Evolutionary conservation across 1,284 basidiomycete genomes (phyloP).

Genomic region (Sporisorium reilianum): DNA sequence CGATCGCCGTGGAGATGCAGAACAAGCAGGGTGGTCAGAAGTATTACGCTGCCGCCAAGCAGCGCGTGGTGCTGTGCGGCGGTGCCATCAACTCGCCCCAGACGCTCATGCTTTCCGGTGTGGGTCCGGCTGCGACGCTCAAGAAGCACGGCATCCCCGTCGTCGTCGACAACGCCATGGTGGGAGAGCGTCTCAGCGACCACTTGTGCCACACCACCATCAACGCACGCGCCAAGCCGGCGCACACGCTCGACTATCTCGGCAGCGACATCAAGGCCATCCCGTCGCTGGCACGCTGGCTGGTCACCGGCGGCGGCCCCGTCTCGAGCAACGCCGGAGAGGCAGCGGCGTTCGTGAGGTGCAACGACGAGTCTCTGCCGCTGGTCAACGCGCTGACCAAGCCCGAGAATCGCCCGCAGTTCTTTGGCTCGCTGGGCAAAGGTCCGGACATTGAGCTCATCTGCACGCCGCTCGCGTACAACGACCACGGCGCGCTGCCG

Average conservation of each 20-base stretch:
- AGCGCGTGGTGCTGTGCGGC: conserved; percentile 73
- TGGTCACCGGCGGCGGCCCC: conserved; percentile 53
- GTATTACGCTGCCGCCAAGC: conserved; percentile 47
- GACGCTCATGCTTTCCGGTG: conserved; percentile 79
- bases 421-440: conserved; percentile 54
- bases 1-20: conserved; percentile 56
- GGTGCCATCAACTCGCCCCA: conserved; percentile 71
- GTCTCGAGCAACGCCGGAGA: conserved; percentile 58
- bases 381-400: conserved; percentile 39
- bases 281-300: conserved; percentile 36
- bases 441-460: conserved; percentile 69
- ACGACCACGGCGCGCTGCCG: conserved; percentile 41
- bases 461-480: conserved; percentile 43
- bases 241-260: conserved; percentile 49
- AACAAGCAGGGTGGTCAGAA: conserved; percentile 38
- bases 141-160: conserved; percentile 47
- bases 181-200: conserved; percentile 61
- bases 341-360: conserved; percentile 67
- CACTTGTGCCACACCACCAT: conserved; percentile 54
- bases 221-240: conserved; percentile 34
- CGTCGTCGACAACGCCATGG: conserved; percentile 43
- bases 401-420: conserved; percentile 51
- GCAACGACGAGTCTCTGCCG: conserved; percentile 65
- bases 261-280: conserved; percentile 35
- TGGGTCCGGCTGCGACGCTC: conserved; percentile 71